These are phyloP conservation scores for Batkoa obscura DNA, from an alignment of 371 early-diverging fungal species.

Conservation along the genomic window DNA sequence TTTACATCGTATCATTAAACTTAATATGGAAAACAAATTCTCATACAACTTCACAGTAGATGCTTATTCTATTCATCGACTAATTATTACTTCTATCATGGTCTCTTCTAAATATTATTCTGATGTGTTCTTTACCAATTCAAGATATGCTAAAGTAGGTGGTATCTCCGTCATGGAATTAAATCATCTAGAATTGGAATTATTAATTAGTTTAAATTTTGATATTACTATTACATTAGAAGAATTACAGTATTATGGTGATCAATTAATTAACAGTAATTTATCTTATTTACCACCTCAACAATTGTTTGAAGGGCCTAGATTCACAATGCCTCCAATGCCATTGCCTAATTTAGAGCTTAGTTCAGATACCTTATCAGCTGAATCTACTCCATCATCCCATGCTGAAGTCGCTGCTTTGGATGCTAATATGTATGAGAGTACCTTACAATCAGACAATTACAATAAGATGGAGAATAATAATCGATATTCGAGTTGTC, in stretches of 20 bases:
- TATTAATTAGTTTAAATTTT: slow-evolving; percentile 55
- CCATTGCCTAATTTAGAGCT: too few species aligned
- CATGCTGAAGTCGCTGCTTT: too few species aligned
- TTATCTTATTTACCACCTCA: too few species aligned
- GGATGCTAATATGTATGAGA: too few species aligned
- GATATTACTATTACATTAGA: slow-evolving; percentile 45
- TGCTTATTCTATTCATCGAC: slow-evolving; percentile 73
- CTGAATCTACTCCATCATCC: too few species aligned
- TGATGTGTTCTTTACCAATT: slow-evolving; percentile 82
- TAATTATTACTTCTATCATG: slow-evolving; percentile 66
- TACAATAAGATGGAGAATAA: too few species aligned
- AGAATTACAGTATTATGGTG: slow-evolving; percentile 31
- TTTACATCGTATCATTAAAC: slow-evolving; percentile 41
- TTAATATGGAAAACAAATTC: slow-evolving; percentile 25
- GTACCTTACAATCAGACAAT: too few species aligned
- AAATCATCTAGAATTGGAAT: slow-evolving; percentile 71
- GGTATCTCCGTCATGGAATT: slow-evolving; percentile 75
- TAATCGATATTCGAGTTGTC: too few species aligned
- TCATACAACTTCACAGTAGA: slow-evolving; percentile 45
- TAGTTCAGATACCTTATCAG: too few species aligned
- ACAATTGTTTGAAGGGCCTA: too few species aligned
- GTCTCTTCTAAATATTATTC: slow-evolving; percentile 66
- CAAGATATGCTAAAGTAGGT: slow-evolving; percentile 82
- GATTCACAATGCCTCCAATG: too few species aligned
- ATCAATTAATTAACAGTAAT: too few species aligned